A percentile compares a stretch with the other conserved stretches of the same genome.
Evolutionary conservation across 1,139 yeast species (phyloP).

Genomic region (Geotrichum candidum): DNA sequence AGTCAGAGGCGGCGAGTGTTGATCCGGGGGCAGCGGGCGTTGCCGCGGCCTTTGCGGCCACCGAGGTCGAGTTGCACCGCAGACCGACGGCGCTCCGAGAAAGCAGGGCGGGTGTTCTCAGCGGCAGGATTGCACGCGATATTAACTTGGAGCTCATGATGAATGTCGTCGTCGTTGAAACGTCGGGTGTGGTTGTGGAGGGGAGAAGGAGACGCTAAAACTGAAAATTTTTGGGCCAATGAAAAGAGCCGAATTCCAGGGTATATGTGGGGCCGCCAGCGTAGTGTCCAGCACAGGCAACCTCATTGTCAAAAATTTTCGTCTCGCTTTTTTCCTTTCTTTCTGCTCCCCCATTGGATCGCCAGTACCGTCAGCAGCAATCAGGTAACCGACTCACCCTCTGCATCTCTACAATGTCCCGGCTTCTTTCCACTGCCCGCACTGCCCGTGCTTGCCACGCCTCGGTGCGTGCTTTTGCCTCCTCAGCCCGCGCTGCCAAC

Average conservation of each 20-base stretch:
- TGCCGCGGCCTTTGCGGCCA: neutral
- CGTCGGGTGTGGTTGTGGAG: neutral
- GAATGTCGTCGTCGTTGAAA: neutral
- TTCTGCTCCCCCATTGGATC: neutral
- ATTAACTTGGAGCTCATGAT: conserved; percentile 12
- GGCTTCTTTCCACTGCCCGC: neutral
- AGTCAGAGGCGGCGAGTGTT: conserved; percentile 17
- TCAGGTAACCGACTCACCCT: neutral
- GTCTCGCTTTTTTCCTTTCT: neutral
- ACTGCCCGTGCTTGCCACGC: conserved; percentile 2
- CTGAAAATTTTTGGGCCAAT: conserved; percentile 14
- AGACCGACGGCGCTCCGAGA: conserved; percentile 3
- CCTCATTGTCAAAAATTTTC: neutral
- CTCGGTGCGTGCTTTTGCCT: neutral
- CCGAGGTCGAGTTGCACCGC: conserved; percentile 7
- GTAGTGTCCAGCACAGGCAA: neutral
- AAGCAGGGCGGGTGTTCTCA: neutral
- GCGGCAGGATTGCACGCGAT: conserved; percentile 4
- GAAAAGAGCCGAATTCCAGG: neutral
- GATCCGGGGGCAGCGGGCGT: neutral
- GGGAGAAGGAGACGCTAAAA: neutral
- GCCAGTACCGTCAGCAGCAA: neutral
- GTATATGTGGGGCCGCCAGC: neutral
- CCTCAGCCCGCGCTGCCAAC: neutral
- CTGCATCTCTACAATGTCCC: neutral